A percentile compares a stretch with the other conserved stretches of the same genome.
These are phyloP conservation scores for Adansonia rubrostipa DNA, from an alignment of 441 rosid species.

Conservation along the genomic window DNA sequence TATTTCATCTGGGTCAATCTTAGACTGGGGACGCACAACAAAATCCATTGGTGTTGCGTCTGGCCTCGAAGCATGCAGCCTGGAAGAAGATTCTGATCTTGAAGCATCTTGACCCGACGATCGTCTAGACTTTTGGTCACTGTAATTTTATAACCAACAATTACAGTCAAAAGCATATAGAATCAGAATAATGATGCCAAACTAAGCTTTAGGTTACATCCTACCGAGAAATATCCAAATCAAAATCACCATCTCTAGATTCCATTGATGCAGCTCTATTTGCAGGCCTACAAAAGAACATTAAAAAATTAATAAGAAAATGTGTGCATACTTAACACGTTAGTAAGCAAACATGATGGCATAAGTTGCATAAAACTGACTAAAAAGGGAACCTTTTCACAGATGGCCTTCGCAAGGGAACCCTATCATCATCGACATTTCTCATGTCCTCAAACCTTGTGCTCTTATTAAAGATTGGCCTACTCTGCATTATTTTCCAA, in stretches of 20 bases:
- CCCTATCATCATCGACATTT: constrained; percentile 73
- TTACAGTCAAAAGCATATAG: constrained; percentile 7
- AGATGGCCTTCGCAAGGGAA: constrained; percentile 70
- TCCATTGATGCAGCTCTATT: constrained; percentile 73
- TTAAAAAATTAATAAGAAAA: background rate
- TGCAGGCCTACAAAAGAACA: constrained; percentile 55
- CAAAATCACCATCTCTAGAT: constrained; percentile 91
- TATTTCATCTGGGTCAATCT: constrained; percentile 84
- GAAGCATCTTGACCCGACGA: constrained; percentile 63
- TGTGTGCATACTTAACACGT: background rate
- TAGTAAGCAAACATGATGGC: constrained; percentile 26
- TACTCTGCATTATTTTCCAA: constrained; percentile 64
- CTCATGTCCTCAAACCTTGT: constrained; percentile 98
- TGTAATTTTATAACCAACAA: constrained; percentile 36
- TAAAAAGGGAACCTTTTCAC: constrained; percentile 61
- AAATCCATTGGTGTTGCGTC: constrained; percentile 98
- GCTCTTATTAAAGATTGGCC: constrained; percentile 95
- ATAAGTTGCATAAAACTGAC: background rate
- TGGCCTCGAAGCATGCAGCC: constrained; percentile 79
- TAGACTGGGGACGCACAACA: constrained; percentile 91
- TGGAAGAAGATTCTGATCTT: constrained; percentile 69
- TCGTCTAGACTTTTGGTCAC: constrained; percentile 75
- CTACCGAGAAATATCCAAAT: constrained; percentile 77
- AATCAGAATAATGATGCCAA: background rate
- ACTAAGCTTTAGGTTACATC: constrained; percentile 20